Conservation (phyloP, 257 asterid genomes). For the Capsicum pubescens region DNA sequence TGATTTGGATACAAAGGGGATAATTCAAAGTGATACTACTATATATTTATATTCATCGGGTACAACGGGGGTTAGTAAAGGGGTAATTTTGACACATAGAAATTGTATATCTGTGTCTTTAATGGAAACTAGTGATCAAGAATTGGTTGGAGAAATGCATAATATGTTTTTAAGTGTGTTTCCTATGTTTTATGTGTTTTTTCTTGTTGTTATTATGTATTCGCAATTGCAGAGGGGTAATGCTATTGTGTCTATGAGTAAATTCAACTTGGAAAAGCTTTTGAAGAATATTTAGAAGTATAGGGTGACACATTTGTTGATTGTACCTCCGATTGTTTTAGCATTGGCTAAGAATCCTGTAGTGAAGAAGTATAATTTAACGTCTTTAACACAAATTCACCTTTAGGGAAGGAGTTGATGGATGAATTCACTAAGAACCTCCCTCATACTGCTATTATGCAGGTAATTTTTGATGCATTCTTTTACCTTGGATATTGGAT, state of each 20-base stretch:
- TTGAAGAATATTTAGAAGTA: slow-evolving; percentile 69
- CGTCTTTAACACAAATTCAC: slow-evolving; percentile 76
- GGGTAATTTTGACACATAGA: slow-evolving; percentile 76
- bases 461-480: slow-evolving; percentile 45
- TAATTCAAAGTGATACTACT: slow-evolving; percentile 69
- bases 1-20: slow-evolving; percentile 38
- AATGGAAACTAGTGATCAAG: slow-evolving; percentile 77
- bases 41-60: slow-evolving; percentile 89
- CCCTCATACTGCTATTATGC: slow-evolving; percentile 71
- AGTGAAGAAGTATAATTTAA: slow-evolving; percentile 63
- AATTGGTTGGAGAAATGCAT: slow-evolving; percentile 60
- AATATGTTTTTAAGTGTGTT: slow-evolving; percentile 61
- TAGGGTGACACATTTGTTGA: slow-evolving; percentile 69
- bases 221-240: slow-evolving; percentile 88
- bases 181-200: slow-evolving; percentile 97
- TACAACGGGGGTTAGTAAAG: slow-evolving; percentile 89
- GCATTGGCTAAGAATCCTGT: slow-evolving; percentile 68
- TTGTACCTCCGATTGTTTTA: slow-evolving; percentile 88
- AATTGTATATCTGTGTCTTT: slow-evolving; percentile 71
- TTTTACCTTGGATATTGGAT: not conserved
- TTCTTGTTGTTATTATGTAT: slow-evolving; percentile 67
- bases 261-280: slow-evolving; percentile 66
- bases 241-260: slow-evolving; percentile 69
- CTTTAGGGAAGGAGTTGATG: slow-evolving; percentile 88
- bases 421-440: slow-evolving; percentile 85